Percentiles rank a stretch among this genome's conserved stretches.
Evolutionary conservation across 73 alveolate genomes (phyloP).

Genomic region (Symbiodinium pilosum): DNA sequence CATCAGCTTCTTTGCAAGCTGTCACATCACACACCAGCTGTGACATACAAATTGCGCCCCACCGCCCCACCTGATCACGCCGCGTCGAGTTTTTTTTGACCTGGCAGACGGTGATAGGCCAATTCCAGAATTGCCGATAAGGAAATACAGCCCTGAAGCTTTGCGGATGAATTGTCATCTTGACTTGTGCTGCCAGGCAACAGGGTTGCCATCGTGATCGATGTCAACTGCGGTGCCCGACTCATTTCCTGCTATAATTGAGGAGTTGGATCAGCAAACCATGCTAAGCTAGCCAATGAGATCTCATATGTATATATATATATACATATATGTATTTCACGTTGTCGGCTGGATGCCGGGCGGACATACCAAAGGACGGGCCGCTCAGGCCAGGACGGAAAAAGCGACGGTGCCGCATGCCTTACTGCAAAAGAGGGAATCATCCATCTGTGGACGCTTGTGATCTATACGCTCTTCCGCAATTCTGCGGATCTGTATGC

Average conservation of each 20-base stretch:
- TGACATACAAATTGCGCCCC: no score
- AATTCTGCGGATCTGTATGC: not conserved
- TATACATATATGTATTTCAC: no score
- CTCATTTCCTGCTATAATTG: slow-evolving; percentile 5
- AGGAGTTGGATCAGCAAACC: no score
- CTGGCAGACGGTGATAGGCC: no score
- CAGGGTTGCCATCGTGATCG: slow-evolving; percentile 87
- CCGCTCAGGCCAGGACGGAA: slow-evolving; percentile 20
- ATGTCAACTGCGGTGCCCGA: slow-evolving; percentile 63
- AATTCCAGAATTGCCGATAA: not conserved
- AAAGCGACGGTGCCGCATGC: slow-evolving; percentile 75
- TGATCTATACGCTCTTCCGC: not conserved
- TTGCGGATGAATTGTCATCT: not conserved
- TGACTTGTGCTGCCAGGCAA: not conserved
- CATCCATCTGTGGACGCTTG: no score
- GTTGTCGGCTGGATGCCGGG: no score
- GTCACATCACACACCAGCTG: no score
- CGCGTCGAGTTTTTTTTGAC: slow-evolving; percentile 84
- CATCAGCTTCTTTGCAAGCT: no score
- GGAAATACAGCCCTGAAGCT: not conserved
- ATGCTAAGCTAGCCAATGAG: no score
- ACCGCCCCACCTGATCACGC: slow-evolving; percentile 34
- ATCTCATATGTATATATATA: no score
- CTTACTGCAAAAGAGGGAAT: not conserved
- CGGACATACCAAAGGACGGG: no score